Evolutionary conservation across 2,329 filamentous ascomycete genomes (phyloP), one percentile per base, ranked within the genome.

Genomic region (Phialophora tarda): DNA sequence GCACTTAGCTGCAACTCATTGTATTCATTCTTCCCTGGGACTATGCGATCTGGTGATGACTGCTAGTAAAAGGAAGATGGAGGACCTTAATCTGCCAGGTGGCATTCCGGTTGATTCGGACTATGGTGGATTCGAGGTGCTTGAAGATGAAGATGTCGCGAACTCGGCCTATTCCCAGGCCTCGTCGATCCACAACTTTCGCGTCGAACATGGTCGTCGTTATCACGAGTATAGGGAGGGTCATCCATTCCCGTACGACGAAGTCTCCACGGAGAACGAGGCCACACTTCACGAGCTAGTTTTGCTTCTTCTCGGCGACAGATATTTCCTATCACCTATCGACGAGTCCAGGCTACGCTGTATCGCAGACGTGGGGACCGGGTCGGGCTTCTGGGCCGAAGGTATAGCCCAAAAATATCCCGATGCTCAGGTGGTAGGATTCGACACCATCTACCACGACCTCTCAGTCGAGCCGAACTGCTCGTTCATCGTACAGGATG

Each of bases 401-500:
- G 72, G 73, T 50, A 70, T 77, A 32, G 76, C 76, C 54, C 76
- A 78, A 59, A 65, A 66, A 48, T 73, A 71, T 60, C 74, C 74
- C 12, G 67, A 76, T 11, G 73, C 76, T 6, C 70, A 77, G 60
- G 74, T 80, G 10, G 65, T 71, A 63, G 79, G 76, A 51, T 78
- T 75, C 26, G 79, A 81, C 64, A 74, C 79, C 10, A 77, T 77
- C 4, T 75, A 71, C 21, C 74, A 76, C 4, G 72, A 74, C 17
- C 59, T 62, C n/a, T 38, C 71, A n/a, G 65, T 70, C 7, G 72
- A 73, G 5, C 73, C 73, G 10, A 78, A 78, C 57, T 73, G 76
- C 24, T 65, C 56, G 8, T 77, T 76, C 59, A 74, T 78, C 59
- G 71, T 78, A 21, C 74, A 77, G 62, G 76, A 78, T 64, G 75